Conservation (phyloP, 768 basidiomycete genomes). For the Naganishia vishniacii region DNA sequence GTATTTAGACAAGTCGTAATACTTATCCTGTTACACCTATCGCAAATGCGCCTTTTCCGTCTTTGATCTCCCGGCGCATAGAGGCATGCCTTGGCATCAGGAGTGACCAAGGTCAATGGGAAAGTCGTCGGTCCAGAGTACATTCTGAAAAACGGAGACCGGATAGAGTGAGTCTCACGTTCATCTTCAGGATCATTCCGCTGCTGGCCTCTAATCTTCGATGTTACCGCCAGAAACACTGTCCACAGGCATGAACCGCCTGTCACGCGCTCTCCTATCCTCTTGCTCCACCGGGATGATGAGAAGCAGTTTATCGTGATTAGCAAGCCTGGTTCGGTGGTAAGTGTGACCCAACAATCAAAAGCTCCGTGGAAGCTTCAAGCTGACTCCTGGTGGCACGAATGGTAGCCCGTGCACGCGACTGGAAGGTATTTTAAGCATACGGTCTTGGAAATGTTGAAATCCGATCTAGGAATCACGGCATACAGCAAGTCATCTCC, state of each 20-base stretch:
- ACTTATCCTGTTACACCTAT: neutral
- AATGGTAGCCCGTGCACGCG: constrained; percentile 74
- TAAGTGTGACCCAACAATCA: constrained; percentile 52
- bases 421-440: constrained; percentile 85
- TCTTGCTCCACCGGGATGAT: constrained; percentile 69
- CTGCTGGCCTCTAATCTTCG: constrained; percentile 13
- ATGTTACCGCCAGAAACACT: constrained; percentile 61
- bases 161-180: constrained; percentile 65
- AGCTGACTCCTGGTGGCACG: neutral
- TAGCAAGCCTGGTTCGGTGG: constrained; percentile 93
- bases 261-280: constrained; percentile 74
- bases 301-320: constrained; percentile 82
- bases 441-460: constrained; percentile 78
- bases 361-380: neutral
- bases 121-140: constrained; percentile 70
- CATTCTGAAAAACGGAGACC: constrained; percentile 76
- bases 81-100: constrained; percentile 75
- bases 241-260: constrained; percentile 98
- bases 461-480: constrained; percentile 75
- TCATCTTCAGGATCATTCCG: neutral
- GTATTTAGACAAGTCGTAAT: neutral
- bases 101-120: constrained; percentile 94
- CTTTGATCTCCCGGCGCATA: constrained; percentile 34
- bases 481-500: constrained; percentile 64
- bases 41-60: neutral